A percentile compares a stretch with the other conserved stretches of the same genome.
Evolutionary conservation across 257 asterid genomes (phyloP).

Genomic region (Oldenlandia corymbosa): DNA sequence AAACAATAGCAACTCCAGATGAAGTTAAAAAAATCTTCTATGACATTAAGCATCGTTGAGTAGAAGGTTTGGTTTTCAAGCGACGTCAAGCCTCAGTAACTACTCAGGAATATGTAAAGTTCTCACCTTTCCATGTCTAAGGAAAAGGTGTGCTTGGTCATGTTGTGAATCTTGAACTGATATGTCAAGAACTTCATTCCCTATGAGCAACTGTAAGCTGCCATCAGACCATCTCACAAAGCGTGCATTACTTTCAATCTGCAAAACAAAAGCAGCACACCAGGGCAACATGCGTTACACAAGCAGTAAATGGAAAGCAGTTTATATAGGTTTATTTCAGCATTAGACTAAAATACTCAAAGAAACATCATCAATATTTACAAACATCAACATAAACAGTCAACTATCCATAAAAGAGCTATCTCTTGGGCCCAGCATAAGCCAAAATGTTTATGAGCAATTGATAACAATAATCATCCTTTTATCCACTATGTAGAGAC

Average conservation of each 20-base stretch:
- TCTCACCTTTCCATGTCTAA: constrained; percentile 92
- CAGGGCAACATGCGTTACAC: neutral
- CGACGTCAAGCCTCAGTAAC: neutral
- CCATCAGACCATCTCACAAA: constrained; percentile 99
- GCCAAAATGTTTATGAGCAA: neutral
- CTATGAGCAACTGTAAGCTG: constrained; percentile 83
- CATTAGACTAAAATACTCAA: neutral
- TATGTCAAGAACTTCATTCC: constrained; percentile 97
- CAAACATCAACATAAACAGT: neutral
- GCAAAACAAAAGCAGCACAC: constrained; percentile 14
- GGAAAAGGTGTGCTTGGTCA: constrained; percentile 89
- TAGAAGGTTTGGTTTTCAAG: neutral
- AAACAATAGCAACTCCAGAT: neutral
- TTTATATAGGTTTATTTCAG: neutral
- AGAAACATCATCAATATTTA: neutral
- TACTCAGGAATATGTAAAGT: neutral
- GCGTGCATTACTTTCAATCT: constrained; percentile 97
- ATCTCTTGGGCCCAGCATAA: neutral
- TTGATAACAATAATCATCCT: neutral
- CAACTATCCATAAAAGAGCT: neutral
- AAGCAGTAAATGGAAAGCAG: neutral
- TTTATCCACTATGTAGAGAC: neutral
- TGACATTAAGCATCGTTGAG: neutral
- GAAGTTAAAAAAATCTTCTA: neutral
- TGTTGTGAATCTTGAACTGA: constrained; percentile 92